phyloP scores from a whole-genome alignment of 306 rosid genomes.

The Rubus idaeus region DNA sequence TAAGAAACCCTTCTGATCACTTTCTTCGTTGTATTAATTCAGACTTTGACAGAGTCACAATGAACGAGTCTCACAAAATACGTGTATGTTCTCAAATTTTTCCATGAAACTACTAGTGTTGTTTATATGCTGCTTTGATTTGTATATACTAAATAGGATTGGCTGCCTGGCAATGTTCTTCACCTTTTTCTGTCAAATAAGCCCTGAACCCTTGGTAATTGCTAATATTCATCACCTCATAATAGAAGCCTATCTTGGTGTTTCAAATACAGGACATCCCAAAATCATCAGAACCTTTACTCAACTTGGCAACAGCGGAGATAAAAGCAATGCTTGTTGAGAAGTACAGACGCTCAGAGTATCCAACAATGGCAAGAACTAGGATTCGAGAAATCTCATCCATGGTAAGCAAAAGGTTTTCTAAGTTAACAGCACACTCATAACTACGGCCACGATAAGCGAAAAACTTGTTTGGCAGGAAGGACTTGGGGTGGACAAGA shows the following conservation, averaged over 20 bases:
- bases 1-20: constrained; percentile 94
- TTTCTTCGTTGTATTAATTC: constrained; percentile 89
- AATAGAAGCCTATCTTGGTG: neutral
- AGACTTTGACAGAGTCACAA: constrained; percentile 68
- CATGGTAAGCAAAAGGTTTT: constrained; percentile 40
- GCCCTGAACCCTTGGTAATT: neutral
- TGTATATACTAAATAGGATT: neutral
- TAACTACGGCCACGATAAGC: neutral
- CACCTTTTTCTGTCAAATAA: neutral
- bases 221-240: neutral
- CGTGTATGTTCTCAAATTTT: constrained; percentile 29
- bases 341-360: constrained; percentile 59
- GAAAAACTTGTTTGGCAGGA: constrained; percentile 40
- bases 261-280: constrained; percentile 52
- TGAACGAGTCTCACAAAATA: constrained; percentile 44
- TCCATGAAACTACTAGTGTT: neutral
- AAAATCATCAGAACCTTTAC: constrained; percentile 69
- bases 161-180: neutral
- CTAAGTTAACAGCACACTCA: neutral
- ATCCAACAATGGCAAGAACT: constrained; percentile 50
- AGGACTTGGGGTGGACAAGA: constrained; percentile 39
- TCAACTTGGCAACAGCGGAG: constrained; percentile 67
- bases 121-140: neutral
- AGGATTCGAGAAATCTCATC: constrained; percentile 59
- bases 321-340: constrained; percentile 69